phyloP scores from a whole-genome alignment of 2,329 filamentous ascomycete genomes.

The Biscogniauxia sp. region DNA sequence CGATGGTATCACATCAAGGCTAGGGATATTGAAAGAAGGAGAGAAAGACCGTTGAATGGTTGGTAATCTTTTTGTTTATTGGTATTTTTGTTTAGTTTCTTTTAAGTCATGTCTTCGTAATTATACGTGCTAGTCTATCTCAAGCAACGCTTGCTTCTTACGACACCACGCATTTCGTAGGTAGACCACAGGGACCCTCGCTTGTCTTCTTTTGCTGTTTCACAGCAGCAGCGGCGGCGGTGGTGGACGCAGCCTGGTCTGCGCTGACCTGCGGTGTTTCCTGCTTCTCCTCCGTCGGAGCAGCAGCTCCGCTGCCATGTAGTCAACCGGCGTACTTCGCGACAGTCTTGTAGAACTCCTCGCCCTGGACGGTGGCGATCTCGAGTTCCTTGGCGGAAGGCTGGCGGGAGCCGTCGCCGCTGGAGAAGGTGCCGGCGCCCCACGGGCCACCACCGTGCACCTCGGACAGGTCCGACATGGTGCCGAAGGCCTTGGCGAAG shows the following conservation, averaged over 20 bases:
- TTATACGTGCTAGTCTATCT: not conserved
- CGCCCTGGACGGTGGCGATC: conserved; percentile 79
- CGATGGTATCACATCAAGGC: too few species aligned
- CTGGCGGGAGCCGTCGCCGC: conserved; percentile 77
- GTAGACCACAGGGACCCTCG: conserved; percentile 74
- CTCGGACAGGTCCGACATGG: conserved; percentile 70
- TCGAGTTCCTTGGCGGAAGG: conserved; percentile 73
- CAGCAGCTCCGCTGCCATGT: conserved; percentile 51
- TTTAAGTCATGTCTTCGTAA: too few species aligned
- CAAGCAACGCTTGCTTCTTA: conserved; percentile 35
- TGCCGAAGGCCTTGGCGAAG: conserved; percentile 75
- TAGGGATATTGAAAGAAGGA: too few species aligned
- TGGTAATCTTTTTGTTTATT: conserved; percentile 2
- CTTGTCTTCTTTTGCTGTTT: conserved; percentile 46
- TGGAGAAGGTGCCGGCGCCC: conserved; percentile 90
- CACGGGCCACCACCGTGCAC: conserved; percentile 85
- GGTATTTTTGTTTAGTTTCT: conserved; percentile 1
- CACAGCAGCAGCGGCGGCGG: conserved; percentile 12
- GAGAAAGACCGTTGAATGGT: too few species aligned
- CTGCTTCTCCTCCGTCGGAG: conserved; percentile 21
- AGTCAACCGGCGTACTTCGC: conserved; percentile 76
- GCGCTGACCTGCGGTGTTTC: conserved; percentile 18
- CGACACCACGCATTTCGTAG: conserved; percentile 69
- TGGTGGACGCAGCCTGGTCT: not conserved
- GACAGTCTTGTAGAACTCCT: conserved; percentile 76